A percentile compares a stretch with the other conserved stretches of the same genome.
These are phyloP conservation scores for Colletotrichum karsti DNA, from an alignment of 2,329 filamentous ascomycete species.

Conservation along the genomic window DNA sequence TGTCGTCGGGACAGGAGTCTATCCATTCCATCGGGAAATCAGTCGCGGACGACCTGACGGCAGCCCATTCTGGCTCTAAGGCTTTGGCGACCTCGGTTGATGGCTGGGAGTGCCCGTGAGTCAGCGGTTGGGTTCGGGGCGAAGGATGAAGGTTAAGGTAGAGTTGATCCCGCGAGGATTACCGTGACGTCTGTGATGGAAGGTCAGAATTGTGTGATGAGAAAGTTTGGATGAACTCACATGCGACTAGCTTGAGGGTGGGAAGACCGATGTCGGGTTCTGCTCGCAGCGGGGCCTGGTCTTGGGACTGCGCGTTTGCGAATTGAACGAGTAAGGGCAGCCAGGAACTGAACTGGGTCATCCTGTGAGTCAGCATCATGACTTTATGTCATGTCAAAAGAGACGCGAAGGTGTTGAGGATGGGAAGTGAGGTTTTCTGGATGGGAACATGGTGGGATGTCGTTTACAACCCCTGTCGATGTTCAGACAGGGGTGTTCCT, in stretches of 20 bases:
- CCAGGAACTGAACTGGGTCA: not conserved
- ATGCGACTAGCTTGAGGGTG: not conserved
- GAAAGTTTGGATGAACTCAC: not conserved
- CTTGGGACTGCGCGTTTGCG: not conserved
- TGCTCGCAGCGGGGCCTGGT: not conserved
- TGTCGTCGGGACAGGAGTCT: not conserved
- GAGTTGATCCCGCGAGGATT: not conserved
- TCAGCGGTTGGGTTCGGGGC: not conserved
- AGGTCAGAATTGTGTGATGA: not conserved
- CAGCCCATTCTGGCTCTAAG: conserved; percentile 3
- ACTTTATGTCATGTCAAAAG: not conserved
- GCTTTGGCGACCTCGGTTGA: not conserved
- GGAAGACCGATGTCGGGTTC: not conserved
- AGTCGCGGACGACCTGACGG: conserved; percentile 8
- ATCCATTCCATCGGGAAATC: conserved; percentile 1
- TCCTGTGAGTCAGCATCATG: not conserved
- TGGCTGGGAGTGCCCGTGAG: not conserved
- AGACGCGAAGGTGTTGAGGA: not conserved
- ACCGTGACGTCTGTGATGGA: not conserved
- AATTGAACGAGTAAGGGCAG: not conserved
- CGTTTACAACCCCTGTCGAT: not conserved
- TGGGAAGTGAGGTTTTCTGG: not conserved
- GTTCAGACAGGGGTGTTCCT: conserved; percentile 1
- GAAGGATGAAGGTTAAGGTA: not conserved
- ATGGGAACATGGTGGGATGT: not conserved